Evolutionary conservation across 371 early-diverging fungal species (phyloP).

Genomic region (Mucor lusitanicus): DNA sequence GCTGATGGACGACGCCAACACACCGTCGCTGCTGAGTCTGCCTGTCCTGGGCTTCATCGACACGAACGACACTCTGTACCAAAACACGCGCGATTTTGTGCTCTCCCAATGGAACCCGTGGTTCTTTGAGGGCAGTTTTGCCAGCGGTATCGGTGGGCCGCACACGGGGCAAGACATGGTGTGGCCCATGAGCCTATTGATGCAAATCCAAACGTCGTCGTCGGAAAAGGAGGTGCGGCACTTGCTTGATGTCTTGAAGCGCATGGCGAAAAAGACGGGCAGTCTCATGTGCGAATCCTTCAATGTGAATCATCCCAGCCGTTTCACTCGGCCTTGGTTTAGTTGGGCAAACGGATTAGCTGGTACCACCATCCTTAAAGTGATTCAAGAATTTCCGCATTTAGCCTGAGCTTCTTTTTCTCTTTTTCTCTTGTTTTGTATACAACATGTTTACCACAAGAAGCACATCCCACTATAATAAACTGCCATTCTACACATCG

Average conservation of each 20-base stretch:
- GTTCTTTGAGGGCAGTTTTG: constrained; percentile 53
- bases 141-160: constrained; percentile 60
- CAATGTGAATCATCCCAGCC: constrained; percentile 34
- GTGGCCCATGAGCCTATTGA: constrained; percentile 41
- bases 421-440: not conserved
- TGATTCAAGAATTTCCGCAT: constrained; percentile 30
- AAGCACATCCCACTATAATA: not conserved
- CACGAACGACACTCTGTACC: constrained; percentile 47
- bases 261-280: constrained; percentile 33
- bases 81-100: constrained; percentile 51
- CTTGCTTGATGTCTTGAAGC: constrained; percentile 39
- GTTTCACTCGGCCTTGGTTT: constrained; percentile 54
- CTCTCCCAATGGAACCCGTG: constrained; percentile 61
- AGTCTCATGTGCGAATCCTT: constrained; percentile 55
- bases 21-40: constrained; percentile 59
- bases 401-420: constrained; percentile 10
- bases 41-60: constrained; percentile 59
- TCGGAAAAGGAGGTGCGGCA: constrained; percentile 36
- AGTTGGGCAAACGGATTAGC: constrained; percentile 60
- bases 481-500: constrained; percentile 10
- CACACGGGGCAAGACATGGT: constrained; percentile 48
- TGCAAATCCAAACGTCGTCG: constrained; percentile 40
- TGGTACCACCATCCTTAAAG: constrained; percentile 43
- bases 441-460: constrained; percentile 3
- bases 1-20: constrained; percentile 71